A percentile compares a stretch with the other conserved stretches of the same genome.
Evolutionary conservation across 2,329 filamentous ascomycete species (phyloP).

Genomic region (Talaromyces sp.): DNA sequence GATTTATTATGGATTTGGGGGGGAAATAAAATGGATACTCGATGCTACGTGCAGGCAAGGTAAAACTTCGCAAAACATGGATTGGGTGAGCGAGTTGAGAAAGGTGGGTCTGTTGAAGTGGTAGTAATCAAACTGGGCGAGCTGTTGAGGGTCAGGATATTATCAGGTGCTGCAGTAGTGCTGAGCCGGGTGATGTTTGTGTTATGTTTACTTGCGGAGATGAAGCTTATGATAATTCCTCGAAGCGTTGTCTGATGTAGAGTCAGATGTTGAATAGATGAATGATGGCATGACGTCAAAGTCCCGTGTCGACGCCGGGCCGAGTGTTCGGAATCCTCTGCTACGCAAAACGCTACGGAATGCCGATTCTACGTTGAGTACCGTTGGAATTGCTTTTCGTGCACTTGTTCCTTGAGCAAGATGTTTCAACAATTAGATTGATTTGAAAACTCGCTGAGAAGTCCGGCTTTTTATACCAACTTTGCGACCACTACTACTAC

Average conservation of each 20-base stretch:
- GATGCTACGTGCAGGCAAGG: neutral
- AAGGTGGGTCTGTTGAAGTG: neutral
- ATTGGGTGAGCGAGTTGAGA: conserved; percentile 1
- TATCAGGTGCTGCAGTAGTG: neutral
- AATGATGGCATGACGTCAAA: conserved; percentile 9
- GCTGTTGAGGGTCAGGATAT: neutral
- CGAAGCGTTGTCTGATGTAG: neutral
- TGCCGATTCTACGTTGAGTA: neutral
- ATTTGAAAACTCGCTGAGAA: neutral
- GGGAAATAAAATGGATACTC: neutral
- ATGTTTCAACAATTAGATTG: too few relatives aligned
- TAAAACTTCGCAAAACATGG: neutral
- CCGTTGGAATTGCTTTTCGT: neutral
- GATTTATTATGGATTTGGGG: neutral
- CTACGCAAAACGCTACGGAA: neutral
- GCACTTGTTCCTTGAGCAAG: neutral
- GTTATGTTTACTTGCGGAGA: neutral
- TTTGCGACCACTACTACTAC: neutral
- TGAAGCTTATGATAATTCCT: neutral
- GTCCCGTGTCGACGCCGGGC: conserved; percentile 3
- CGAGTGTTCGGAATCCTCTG: neutral
- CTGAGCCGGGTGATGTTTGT: neutral
- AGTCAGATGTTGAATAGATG: neutral
- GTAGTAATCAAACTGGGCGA: neutral
- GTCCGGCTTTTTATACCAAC: neutral